A percentile compares a stretch with the other conserved stretches of the same genome.
Conservation (phyloP, 345 rosid genomes). For the Heritiera littoralis region DNA sequence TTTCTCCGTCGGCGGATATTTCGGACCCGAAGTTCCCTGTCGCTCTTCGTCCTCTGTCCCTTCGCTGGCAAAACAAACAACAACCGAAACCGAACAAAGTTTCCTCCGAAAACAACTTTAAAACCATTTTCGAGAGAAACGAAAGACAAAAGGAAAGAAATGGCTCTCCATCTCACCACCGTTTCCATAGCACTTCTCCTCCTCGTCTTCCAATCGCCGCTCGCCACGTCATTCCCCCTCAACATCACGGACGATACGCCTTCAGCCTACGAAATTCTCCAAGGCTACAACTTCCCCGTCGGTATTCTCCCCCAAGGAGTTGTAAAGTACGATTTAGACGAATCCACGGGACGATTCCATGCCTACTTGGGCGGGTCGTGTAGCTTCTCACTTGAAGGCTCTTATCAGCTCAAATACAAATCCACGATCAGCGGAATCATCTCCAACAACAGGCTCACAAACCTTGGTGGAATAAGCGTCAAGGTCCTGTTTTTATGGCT, state of each 20-base stretch:
- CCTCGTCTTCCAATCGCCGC: slow-evolving; percentile 26
- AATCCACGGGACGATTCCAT: slow-evolving; percentile 57
- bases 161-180: slow-evolving; percentile 25
- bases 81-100: background rate
- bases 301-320: slow-evolving; percentile 86
- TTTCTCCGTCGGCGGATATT: background rate
- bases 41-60: background rate
- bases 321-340: slow-evolving; percentile 63
- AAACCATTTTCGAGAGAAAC: background rate
- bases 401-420: slow-evolving; percentile 78
- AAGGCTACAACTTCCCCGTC: slow-evolving; percentile 65
- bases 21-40: background rate
- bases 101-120: background rate
- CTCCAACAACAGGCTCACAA: slow-evolving; percentile 55
- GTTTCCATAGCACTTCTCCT: slow-evolving; percentile 20
- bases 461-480: slow-evolving; percentile 78
- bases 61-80: background rate
- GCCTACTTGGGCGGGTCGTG: slow-evolving; percentile 67
- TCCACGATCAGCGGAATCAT: slow-evolving; percentile 74
- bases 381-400: slow-evolving; percentile 83
- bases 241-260: slow-evolving; percentile 28
- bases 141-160: background rate
- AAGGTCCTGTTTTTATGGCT: slow-evolving; percentile 88
- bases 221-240: slow-evolving; percentile 30
- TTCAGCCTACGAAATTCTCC: slow-evolving; percentile 70